phyloP scores from a whole-genome alignment of 257 asterid genomes.

The Penstemon davidsonii region DNA sequence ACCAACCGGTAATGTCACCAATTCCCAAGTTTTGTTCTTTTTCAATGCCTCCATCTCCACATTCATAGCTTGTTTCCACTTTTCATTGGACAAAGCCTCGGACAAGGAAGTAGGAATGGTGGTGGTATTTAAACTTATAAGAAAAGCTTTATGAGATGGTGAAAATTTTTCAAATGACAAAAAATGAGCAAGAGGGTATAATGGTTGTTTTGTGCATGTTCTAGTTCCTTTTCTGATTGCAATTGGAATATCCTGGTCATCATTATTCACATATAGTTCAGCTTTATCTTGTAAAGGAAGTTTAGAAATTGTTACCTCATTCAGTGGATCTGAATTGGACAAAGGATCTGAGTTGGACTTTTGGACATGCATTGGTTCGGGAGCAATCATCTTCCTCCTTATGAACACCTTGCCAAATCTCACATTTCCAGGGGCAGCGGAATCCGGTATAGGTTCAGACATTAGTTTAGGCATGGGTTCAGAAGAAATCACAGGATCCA shows the following conservation, averaged over 20 bases:
- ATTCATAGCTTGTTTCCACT: slow-evolving; percentile 1
- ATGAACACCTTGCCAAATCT: not conserved
- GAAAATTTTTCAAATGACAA: not conserved
- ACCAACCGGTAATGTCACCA: not conserved
- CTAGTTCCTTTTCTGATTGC: slow-evolving; percentile 10
- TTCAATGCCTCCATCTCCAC: not conserved
- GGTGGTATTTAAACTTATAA: not conserved
- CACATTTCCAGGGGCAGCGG: not conserved
- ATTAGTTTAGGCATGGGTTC: not conserved
- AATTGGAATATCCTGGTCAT: slow-evolving; percentile 2
- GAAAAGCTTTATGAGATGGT: not conserved
- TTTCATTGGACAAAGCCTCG: not conserved
- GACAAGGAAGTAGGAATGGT: not conserved
- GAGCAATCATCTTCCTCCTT: not conserved
- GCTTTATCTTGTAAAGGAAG: not conserved
- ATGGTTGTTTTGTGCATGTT: not conserved
- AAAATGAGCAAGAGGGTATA: not conserved
- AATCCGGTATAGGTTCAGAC: too few species aligned
- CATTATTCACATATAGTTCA: not conserved
- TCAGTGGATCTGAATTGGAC: not conserved
- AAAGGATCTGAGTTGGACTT: not conserved
- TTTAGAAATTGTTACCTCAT: not conserved
- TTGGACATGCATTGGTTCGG: not conserved
- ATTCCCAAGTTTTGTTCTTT: not conserved
- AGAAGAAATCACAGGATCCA: not conserved